These are phyloP conservation scores for Cryphonectria radicalis DNA, from an alignment of 2,329 filamentous ascomycete species.

Conservation along the genomic window DNA sequence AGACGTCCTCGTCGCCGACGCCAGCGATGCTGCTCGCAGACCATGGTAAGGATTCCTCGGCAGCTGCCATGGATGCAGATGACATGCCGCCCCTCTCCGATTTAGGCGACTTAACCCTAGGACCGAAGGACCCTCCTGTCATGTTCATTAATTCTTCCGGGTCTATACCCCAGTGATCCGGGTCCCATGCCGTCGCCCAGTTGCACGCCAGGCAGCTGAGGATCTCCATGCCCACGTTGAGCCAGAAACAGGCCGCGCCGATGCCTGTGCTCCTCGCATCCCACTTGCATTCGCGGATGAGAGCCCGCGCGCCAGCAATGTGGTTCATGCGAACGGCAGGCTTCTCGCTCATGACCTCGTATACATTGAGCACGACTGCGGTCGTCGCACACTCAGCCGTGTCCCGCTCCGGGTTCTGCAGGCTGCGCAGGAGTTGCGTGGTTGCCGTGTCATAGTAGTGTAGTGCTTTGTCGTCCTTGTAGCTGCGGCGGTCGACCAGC, in stretches of 20 bases:
- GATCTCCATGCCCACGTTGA: constrained; percentile 91
- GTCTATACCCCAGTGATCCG: constrained; percentile 86
- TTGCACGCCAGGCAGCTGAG: constrained; percentile 85
- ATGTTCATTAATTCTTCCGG: constrained; percentile 54
- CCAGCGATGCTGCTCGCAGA: constrained; percentile 45
- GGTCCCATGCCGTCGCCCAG: constrained; percentile 86
- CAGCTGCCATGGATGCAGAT: background rate
- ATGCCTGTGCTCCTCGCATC: constrained; percentile 78
- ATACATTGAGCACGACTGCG: constrained; percentile 87
- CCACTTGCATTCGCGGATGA: constrained; percentile 92
- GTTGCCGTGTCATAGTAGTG: constrained; percentile 88
- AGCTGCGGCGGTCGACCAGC: constrained; percentile 66
- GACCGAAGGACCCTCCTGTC: constrained; percentile 21
- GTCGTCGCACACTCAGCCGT: constrained; percentile 84
- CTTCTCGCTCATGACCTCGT: constrained; percentile 88
- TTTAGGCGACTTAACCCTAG: constrained; percentile 13
- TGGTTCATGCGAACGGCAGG: constrained; percentile 85
- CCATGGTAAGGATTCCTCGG: constrained; percentile 22
- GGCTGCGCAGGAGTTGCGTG: constrained; percentile 71
- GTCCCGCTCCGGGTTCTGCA: constrained; percentile 85
- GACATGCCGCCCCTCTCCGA: constrained; percentile 31
- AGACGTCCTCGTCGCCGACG: constrained; percentile 73
- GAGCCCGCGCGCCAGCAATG: constrained; percentile 79
- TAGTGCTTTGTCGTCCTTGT: constrained; percentile 76
- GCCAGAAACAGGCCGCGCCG: constrained; percentile 89